phyloP scores from a whole-genome alignment of 2,329 filamentous ascomycete genomes.

The Beauveria sp. region DNA sequence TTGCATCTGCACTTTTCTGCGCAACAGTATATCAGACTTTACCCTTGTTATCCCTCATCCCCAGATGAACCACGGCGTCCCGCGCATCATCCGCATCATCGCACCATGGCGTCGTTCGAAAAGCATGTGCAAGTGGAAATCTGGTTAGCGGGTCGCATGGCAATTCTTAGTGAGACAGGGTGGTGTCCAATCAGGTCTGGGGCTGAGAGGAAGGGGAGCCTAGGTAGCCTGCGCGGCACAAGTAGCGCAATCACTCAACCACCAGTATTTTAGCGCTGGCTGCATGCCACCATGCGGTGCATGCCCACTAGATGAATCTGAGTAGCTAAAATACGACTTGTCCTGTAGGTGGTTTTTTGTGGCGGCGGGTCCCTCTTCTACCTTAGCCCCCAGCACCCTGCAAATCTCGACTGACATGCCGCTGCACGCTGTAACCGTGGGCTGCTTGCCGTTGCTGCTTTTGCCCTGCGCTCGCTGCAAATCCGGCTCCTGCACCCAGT shows the following conservation, averaged over 20 bases:
- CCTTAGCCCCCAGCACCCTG: not conserved
- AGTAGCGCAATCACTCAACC: too few relatives aligned
- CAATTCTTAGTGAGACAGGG: not conserved
- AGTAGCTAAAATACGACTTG: not conserved
- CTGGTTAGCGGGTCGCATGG: not conserved
- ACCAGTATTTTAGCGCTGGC: too few relatives aligned
- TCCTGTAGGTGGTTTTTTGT: not conserved
- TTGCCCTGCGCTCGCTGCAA: too few relatives aligned
- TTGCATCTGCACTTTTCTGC: too few relatives aligned
- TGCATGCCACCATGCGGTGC: too few relatives aligned
- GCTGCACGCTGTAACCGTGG: not conserved
- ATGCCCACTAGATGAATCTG: not conserved
- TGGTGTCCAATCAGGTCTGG: not conserved
- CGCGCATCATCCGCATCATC: not conserved
- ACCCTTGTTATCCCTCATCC: too few relatives aligned
- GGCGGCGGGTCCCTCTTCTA: not conserved
- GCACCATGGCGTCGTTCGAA: not conserved
- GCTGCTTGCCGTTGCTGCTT: not conserved
- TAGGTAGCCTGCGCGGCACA: not conserved
- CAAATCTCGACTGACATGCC: not conserved
- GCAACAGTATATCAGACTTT: too few relatives aligned
- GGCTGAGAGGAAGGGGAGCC: not conserved
- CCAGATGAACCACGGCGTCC: not conserved
- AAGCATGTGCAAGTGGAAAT: constrained; percentile 8
- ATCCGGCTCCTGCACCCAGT: not conserved